Evolutionary conservation across 257 asterid species (phyloP).

Genomic region (Coffea eugenioides): DNA sequence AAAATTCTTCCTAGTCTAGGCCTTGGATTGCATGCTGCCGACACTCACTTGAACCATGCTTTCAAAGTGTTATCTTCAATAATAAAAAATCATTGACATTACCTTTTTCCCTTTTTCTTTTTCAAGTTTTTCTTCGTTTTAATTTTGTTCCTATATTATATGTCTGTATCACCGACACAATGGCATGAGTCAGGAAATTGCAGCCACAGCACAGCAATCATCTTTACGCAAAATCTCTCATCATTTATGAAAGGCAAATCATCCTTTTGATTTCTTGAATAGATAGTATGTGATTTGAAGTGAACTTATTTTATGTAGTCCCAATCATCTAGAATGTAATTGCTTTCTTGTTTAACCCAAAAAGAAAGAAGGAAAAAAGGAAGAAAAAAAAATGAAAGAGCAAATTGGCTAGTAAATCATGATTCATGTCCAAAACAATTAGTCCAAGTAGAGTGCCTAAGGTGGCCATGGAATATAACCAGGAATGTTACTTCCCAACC

Average conservation of each 20-base stretch:
- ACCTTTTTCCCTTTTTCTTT: not conserved
- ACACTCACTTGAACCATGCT: not conserved
- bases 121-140: not conserved
- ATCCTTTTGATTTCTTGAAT: not conserved
- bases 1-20: not conserved
- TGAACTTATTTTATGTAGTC: not conserved
- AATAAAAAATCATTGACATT: not conserved
- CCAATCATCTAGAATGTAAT: not conserved
- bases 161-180: conserved; percentile 11
- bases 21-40: not conserved
- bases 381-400: not conserved
- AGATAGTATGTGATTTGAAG: not conserved
- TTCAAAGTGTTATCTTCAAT: not conserved
- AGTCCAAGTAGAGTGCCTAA: not conserved
- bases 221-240: not conserved
- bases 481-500: not conserved
- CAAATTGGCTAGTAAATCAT: too few species aligned
- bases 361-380: not conserved
- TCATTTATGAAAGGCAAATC: not conserved
- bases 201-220: conserved; percentile 5
- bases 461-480: not conserved
- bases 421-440: too few species aligned
- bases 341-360: too few species aligned
- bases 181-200: not conserved
- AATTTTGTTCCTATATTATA: not conserved